A percentile compares a stretch with the other conserved stretches of the same genome.
phyloP scores from a whole-genome alignment of 306 rosid species.

The Quercus glauca region DNA sequence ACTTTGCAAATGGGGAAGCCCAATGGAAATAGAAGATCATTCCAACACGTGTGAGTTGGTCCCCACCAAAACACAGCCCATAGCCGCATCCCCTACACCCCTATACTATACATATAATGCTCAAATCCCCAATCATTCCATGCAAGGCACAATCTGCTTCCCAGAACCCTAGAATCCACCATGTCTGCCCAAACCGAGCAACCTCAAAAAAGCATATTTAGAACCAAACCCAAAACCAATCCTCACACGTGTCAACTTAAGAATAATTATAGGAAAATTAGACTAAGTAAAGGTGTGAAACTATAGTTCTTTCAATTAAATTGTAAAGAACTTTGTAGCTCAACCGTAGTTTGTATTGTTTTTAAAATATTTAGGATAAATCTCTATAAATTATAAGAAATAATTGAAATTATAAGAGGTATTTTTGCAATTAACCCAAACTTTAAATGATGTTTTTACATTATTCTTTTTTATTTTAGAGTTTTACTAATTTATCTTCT shows the following conservation, averaged over 20 bases:
- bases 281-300: too few species aligned
- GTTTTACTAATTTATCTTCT: too few species aligned
- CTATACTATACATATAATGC: not conserved
- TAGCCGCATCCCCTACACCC: not conserved
- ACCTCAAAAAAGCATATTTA: not conserved
- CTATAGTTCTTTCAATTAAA: too few species aligned
- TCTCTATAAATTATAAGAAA: too few species aligned
- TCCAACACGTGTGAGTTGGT: constrained; percentile 20
- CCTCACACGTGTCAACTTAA: constrained; percentile 1
- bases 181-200: constrained; percentile 47
- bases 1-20: not conserved
- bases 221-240: not conserved
- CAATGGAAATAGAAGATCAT: not conserved
- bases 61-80: not conserved
- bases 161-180: constrained; percentile 45
- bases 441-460: too few species aligned
- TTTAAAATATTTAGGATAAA: too few species aligned
- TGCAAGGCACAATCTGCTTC: constrained; percentile 41
- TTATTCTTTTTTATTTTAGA: too few species aligned
- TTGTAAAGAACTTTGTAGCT: too few species aligned
- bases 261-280: too few species aligned
- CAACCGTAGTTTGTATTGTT: too few species aligned
- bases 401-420: too few species aligned
- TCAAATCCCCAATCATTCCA: constrained; percentile 28
- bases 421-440: too few species aligned